phyloP scores from a whole-genome alignment of 805 yeast species.

The Priceomyces haplophilus region DNA sequence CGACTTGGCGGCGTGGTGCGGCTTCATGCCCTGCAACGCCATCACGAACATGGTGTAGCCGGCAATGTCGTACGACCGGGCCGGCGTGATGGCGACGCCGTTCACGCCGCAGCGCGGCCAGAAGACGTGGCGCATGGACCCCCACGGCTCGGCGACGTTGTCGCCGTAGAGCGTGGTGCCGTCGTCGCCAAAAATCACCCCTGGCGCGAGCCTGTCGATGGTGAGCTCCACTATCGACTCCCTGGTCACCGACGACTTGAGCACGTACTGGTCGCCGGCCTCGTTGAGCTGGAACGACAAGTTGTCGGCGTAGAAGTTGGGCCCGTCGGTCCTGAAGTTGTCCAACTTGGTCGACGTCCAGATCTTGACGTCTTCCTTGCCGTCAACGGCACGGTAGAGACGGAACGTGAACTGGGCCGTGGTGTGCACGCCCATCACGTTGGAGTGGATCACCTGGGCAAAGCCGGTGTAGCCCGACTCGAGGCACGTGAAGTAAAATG shows the following conservation, averaged over 20 bases:
- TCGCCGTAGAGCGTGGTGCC: conserved; percentile 88
- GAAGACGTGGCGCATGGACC: conserved; percentile 90
- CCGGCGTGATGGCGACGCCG: conserved; percentile 57
- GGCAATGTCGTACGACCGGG: conserved; percentile 33
- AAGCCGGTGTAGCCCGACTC: conserved; percentile 71
- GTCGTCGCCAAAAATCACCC: conserved; percentile 86
- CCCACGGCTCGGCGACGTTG: conserved; percentile 86
- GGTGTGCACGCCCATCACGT: conserved; percentile 79
- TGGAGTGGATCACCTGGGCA: conserved; percentile 93
- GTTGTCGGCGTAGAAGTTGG: conserved; percentile 76
- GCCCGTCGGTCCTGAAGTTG: conserved; percentile 68
- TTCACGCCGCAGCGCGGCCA: conserved; percentile 85
- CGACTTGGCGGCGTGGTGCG: conserved; percentile 95
- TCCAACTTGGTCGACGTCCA: conserved; percentile 94
- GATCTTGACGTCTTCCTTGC: conserved; percentile 48
- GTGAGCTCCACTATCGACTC: conserved; percentile 69
- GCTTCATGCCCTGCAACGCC: conserved; percentile 99
- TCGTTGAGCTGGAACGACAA: conserved; percentile 63
- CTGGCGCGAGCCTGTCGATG: conserved; percentile 62
- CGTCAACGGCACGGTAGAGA: conserved; percentile 52
- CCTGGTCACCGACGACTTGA: conserved; percentile 63
- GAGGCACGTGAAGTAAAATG: conserved; percentile 76
- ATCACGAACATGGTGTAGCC: conserved; percentile 78
- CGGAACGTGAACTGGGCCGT: conserved; percentile 95
- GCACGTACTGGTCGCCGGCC: conserved; percentile 43